Evolutionary conservation across 2,329 filamentous ascomycete species (phyloP).

Genomic region (Ambrosiella beaveri): DNA sequence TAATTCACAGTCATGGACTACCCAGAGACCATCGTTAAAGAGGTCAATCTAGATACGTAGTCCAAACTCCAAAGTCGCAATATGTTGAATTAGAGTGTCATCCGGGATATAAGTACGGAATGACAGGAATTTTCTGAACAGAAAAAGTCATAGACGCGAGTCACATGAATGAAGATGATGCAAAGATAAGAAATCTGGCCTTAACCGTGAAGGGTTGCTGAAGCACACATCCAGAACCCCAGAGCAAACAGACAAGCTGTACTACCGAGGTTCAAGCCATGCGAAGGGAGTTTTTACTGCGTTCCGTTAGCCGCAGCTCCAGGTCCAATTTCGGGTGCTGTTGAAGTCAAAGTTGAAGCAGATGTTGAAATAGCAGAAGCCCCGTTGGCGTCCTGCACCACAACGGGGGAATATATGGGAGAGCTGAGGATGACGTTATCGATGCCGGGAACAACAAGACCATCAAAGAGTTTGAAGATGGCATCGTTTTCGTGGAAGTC

Average conservation of each 20-base stretch:
- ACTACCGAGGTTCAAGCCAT: neutral
- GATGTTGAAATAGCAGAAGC: conserved; percentile 1
- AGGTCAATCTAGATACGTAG: conserved; percentile 2
- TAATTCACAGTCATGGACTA: neutral
- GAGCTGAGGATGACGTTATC: conserved; percentile 21
- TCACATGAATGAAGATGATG: neutral
- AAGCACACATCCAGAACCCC: no score
- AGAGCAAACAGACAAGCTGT: neutral
- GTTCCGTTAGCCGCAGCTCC: conserved; percentile 11
- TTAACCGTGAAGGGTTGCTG: no score
- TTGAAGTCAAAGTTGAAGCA: neutral
- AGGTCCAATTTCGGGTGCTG: neutral
- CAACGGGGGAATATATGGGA: conserved; percentile 3
- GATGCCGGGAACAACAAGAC: conserved; percentile 50
- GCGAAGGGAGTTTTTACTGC: neutral
- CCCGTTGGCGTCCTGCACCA: conserved; percentile 9
- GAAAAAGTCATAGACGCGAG: neutral
- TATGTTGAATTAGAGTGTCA: conserved; percentile 11
- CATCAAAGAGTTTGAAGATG: conserved; percentile 76
- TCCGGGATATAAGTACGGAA: neutral
- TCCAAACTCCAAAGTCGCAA: neutral
- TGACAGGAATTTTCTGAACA: neutral
- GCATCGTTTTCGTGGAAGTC: conserved; percentile 76
- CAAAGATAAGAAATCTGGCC: neutral
- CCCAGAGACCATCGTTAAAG: conserved; percentile 5